These are phyloP conservation scores for Cladosporium phlei DNA, from an alignment of 2,329 filamentous ascomycete genomes.

Conservation along the genomic window DNA sequence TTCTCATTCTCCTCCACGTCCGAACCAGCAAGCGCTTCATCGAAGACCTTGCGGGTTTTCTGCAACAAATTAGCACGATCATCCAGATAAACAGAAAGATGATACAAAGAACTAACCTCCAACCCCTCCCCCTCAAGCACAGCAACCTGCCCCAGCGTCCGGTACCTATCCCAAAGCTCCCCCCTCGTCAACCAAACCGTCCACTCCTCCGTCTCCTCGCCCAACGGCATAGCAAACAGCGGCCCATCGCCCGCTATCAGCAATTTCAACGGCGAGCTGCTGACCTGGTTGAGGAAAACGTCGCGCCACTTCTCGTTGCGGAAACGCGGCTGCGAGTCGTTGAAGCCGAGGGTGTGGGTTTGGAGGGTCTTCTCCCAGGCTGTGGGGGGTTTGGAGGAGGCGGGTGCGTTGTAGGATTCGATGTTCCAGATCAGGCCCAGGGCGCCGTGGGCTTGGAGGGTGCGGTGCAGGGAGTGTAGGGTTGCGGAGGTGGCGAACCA, in stretches of 20 bases:
- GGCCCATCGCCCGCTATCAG: conserved; percentile 39
- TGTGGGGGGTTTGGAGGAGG: conserved; percentile 51
- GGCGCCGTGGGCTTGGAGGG: conserved; percentile 56
- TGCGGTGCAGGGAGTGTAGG: conserved; percentile 62
- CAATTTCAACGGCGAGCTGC: conserved; percentile 45
- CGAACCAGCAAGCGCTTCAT: conserved; percentile 48
- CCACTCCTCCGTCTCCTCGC: conserved; percentile 54
- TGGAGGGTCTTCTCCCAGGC: conserved; percentile 60
- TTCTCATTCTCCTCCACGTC: conserved; percentile 57
- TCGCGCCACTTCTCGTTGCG: conserved; percentile 60
- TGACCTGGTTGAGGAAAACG: conserved; percentile 58
- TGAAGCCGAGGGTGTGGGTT: conserved; percentile 45
- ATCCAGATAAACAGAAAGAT: neutral
- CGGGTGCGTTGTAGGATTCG: conserved; percentile 55
- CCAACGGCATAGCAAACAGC: conserved; percentile 59
- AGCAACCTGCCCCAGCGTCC: conserved; percentile 64
- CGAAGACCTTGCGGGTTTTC: conserved; percentile 50
- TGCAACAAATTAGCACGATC: conserved; percentile 22
- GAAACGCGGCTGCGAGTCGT: conserved; percentile 61
- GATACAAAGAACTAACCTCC: conserved; percentile 33
- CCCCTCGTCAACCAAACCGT: conserved; percentile 55
- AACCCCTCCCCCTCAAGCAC: conserved; percentile 50
- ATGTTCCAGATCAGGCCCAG: conserved; percentile 65
- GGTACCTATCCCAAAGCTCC: conserved; percentile 59
- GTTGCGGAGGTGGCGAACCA: conserved; percentile 64